Evolutionary conservation across 495 filamentous ascomycete species (phyloP).

Genomic region (Rhypophila decipiens): DNA sequence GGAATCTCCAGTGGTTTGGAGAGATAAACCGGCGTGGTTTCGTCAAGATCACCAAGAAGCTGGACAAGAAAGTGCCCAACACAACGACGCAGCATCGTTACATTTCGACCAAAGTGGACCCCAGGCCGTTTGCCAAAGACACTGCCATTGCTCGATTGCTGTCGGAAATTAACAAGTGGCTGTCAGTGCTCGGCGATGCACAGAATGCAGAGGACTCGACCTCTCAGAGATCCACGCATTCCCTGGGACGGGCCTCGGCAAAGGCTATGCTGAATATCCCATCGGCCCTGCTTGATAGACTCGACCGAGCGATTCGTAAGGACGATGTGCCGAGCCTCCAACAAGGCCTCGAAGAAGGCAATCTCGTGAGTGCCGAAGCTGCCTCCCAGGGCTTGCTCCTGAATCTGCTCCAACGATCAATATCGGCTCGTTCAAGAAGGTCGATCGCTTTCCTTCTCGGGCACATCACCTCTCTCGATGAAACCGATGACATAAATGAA

Average conservation of each 20-base stretch:
- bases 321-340: conserved; percentile 62
- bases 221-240: conserved; percentile 64
- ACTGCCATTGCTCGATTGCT: conserved; percentile 56
- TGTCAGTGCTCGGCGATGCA: conserved; percentile 69
- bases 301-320: conserved; percentile 71
- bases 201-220: conserved; percentile 63
- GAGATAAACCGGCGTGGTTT: conserved; percentile 95
- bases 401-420: conserved; percentile 76
- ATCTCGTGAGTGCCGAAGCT: conserved; percentile 42
- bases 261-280: conserved; percentile 67
- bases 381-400: conserved; percentile 60
- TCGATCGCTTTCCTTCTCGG: conserved; percentile 66
- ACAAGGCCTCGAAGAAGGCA: conserved; percentile 51
- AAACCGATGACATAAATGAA: conserved; percentile 86
- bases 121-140: conserved; percentile 77
- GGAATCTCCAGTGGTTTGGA: conserved; percentile 95
- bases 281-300: conserved; percentile 54
- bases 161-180: conserved; percentile 82
- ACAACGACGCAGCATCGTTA: conserved; percentile 72
- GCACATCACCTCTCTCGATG: conserved; percentile 63
- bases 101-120: conserved; percentile 79
- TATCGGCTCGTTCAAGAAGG: conserved; percentile 59
- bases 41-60: conserved; percentile 95
- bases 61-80: conserved; percentile 80
- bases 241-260: conserved; percentile 63